A percentile compares a stretch with the other conserved stretches of the same genome.
Conservation (phyloP, 345 rosid genomes). For the Acer negundo region DNA sequence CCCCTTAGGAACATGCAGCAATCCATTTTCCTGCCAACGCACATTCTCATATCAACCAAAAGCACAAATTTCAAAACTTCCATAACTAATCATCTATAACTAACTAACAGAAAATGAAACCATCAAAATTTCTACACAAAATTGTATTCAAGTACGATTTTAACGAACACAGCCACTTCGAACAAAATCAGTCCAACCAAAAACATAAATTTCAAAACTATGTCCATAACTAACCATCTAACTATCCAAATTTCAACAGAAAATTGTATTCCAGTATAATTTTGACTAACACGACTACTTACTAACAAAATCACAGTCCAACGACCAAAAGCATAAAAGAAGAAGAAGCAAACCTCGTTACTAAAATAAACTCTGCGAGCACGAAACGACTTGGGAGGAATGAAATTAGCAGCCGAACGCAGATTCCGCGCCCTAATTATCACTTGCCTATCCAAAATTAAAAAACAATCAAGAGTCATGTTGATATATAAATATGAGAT, state of each 20-base stretch:
- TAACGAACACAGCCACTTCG: background rate
- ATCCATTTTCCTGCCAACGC: constrained; percentile 80
- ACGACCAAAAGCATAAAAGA: too few species aligned
- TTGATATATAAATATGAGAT: background rate
- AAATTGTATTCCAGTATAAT: too few species aligned
- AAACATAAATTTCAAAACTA: background rate
- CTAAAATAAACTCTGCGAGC: constrained; percentile 76
- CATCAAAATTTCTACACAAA: background rate
- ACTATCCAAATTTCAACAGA: too few species aligned
- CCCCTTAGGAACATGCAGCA: constrained; percentile 82
- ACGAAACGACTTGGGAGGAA: constrained; percentile 83
- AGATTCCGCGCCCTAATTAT: constrained; percentile 85
- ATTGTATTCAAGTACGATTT: background rate
- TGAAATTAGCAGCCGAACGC: constrained; percentile 84
- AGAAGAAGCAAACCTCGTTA: constrained; percentile 64
- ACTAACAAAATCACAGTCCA: too few species aligned
- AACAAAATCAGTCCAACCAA: background rate
- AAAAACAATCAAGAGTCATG: constrained; percentile 4
- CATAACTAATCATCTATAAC: background rate
- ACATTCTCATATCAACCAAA: background rate
- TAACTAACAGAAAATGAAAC: too few species aligned
- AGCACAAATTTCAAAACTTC: background rate
- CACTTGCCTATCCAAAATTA: constrained; percentile 58
- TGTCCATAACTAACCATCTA: background rate
- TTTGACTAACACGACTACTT: too few species aligned